A percentile compares a stretch with the other conserved stretches of the same genome.
phyloP scores from a whole-genome alignment of 2,329 filamentous ascomycete genomes.

The Calonectria pteridis region DNA sequence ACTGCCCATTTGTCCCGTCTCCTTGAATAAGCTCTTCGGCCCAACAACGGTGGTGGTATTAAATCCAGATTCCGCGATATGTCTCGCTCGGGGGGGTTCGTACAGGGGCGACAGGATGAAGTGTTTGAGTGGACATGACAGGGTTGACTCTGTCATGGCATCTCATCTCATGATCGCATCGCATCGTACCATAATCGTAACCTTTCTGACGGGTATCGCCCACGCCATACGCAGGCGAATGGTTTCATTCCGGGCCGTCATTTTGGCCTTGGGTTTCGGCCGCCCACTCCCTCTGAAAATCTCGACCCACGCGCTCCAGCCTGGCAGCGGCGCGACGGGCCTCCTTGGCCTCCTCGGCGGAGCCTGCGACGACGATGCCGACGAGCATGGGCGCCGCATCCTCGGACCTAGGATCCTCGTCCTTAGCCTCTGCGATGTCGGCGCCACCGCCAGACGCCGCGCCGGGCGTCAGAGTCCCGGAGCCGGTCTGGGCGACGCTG shows the following conservation, averaged over 20 bases:
- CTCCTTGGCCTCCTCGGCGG: slow-evolving; percentile 60
- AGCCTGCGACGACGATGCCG: slow-evolving; percentile 65
- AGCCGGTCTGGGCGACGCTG: slow-evolving; percentile 23
- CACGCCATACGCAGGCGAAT: background rate
- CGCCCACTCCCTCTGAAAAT: slow-evolving; percentile 67
- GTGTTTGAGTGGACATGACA: background rate
- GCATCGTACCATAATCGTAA: slow-evolving; percentile 41
- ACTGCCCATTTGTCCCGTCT: slow-evolving; percentile 6
- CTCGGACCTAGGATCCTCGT: slow-evolving; percentile 39
- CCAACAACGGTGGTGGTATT: background rate
- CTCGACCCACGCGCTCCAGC: slow-evolving; percentile 66
- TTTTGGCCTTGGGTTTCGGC: slow-evolving; percentile 45
- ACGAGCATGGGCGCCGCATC: slow-evolving; percentile 65
- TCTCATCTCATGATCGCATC: slow-evolving; percentile 29
- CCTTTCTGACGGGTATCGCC: slow-evolving; percentile 27
- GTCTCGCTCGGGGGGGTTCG: background rate
- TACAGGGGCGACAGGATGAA: background rate
- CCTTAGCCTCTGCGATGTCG: slow-evolving; percentile 13
- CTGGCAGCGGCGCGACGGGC: slow-evolving; percentile 65
- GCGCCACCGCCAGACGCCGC: slow-evolving; percentile 24
- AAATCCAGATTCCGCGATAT: background rate
- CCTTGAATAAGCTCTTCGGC: background rate
- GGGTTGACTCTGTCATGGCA: slow-evolving; percentile 24
- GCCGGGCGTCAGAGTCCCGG: slow-evolving; percentile 23
- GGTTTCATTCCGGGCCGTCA: slow-evolving; percentile 43